These are phyloP conservation scores for Colletotrichum sp. DNA, from an alignment of 2,329 filamentous ascomycete species.

Conservation along the genomic window DNA sequence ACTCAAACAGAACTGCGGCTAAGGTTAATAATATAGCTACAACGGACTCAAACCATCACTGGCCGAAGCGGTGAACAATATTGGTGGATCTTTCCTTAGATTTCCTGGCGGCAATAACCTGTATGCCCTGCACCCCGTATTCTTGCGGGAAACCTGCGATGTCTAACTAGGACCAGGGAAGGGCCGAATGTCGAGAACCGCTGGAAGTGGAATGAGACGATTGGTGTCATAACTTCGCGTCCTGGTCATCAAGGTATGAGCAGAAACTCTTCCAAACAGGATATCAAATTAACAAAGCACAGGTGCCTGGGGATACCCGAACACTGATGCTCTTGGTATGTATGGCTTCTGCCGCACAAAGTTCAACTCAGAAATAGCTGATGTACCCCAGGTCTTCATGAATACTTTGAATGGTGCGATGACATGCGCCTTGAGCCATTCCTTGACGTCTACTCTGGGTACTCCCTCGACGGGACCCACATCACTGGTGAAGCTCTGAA, in stretches of 20 bases:
- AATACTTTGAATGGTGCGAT: neutral
- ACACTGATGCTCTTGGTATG: neutral
- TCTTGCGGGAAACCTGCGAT: neutral
- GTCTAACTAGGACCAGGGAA: neutral
- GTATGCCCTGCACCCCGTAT: neutral
- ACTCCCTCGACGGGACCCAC: neutral
- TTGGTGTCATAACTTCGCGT: neutral
- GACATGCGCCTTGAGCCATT: neutral
- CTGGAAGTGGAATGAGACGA: neutral
- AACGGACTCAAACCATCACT: neutral
- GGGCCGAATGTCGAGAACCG: neutral
- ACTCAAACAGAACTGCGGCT: neutral
- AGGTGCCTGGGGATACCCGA: neutral
- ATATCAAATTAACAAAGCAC: neutral
- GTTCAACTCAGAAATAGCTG: neutral
- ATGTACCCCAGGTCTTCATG: neutral
- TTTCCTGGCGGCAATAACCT: neutral
- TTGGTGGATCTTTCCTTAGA: neutral
- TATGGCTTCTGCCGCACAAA: neutral
- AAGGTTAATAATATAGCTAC: neutral
- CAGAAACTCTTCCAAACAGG: neutral
- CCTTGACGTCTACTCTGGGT: neutral
- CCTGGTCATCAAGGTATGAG: neutral
- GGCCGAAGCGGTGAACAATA: neutral
- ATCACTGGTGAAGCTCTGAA: neutral